Conservation (phyloP, 2,329 filamentous ascomycete species). For the Rosellinia necatrix region DNA sequence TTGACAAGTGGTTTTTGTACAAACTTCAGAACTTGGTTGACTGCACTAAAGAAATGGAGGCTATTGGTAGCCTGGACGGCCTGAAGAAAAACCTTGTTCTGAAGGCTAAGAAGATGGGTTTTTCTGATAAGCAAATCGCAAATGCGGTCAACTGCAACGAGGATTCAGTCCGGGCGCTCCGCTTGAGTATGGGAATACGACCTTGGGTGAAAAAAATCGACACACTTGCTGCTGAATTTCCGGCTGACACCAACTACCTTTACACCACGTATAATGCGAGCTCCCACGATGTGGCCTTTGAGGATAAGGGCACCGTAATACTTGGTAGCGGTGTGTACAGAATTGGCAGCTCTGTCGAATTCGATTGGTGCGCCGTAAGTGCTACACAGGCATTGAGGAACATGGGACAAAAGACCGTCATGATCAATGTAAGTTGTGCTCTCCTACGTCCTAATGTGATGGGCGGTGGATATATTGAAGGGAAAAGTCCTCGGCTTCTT, state of each 20-base stretch:
- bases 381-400: constrained; percentile 80
- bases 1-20: constrained; percentile 99
- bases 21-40: constrained; percentile 98
- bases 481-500: no score
- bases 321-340: constrained; percentile 96
- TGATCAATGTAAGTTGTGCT: constrained; percentile 77
- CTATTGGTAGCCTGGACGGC: constrained; percentile 78
- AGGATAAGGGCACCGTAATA: constrained; percentile 87
- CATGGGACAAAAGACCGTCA: constrained; percentile 95
- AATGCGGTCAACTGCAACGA: constrained; percentile 83
- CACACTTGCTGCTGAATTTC: constrained; percentile 95
- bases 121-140: constrained; percentile 95
- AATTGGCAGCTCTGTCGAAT: constrained; percentile 96
- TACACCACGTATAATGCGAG: constrained; percentile 98
- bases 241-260: constrained; percentile 91
- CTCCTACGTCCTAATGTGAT: neutral
- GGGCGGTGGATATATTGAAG: no score
- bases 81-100: constrained; percentile 87
- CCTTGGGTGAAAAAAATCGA: constrained; percentile 99
- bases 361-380: constrained; percentile 97
- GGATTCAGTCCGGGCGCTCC: constrained; percentile 78
- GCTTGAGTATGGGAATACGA: constrained; percentile 71
- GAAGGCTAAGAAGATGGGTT: constrained; percentile 96
- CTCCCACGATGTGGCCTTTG: constrained; percentile 89
- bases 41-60: constrained; percentile 83